These are phyloP conservation scores for Coccomyxa subellipsoidea DNA, from an alignment of 163 green algal species.

Conservation along the genomic window DNA sequence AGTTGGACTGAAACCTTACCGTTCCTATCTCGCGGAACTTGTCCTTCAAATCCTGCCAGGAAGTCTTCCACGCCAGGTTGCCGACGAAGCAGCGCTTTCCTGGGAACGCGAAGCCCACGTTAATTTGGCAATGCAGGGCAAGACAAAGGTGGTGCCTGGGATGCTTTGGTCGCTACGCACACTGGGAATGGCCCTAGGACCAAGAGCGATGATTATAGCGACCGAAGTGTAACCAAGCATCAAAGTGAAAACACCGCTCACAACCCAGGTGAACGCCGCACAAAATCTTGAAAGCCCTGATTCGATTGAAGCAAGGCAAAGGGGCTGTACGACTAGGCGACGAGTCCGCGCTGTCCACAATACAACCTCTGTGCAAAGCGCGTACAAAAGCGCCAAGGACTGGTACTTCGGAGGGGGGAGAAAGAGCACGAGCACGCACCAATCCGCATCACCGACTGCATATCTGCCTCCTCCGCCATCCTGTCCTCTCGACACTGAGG, in stretches of 20 bases:
- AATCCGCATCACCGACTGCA: conserved; percentile 7
- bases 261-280: too few relatives aligned
- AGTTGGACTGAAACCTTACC: conserved; percentile 35
- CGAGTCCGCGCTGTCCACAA: too few relatives aligned
- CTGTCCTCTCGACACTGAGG: background rate
- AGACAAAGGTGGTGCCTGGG: too few relatives aligned
- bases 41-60: conserved; percentile 77
- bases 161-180: too few relatives aligned
- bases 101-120: background rate
- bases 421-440: background rate
- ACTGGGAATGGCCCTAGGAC: too few relatives aligned
- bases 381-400: background rate
- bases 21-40: conserved; percentile 72
- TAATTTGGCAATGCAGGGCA: background rate
- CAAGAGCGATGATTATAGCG: too few relatives aligned
- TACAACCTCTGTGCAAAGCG: background rate
- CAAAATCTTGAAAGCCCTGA: too few relatives aligned
- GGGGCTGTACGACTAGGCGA: too few relatives aligned
- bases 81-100: conserved; percentile 79
- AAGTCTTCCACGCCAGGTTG: conserved; percentile 89
- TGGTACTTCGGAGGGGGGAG: background rate
- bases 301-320: too few relatives aligned
- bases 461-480: conserved; percentile 3
- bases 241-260: too few relatives aligned
- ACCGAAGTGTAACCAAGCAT: too few relatives aligned